Percentiles rank a stretch among this genome's conserved stretches.
Conservation (phyloP, 2,329 filamentous ascomycete genomes). For the Tolypocladium ophioglossoides region DNA sequence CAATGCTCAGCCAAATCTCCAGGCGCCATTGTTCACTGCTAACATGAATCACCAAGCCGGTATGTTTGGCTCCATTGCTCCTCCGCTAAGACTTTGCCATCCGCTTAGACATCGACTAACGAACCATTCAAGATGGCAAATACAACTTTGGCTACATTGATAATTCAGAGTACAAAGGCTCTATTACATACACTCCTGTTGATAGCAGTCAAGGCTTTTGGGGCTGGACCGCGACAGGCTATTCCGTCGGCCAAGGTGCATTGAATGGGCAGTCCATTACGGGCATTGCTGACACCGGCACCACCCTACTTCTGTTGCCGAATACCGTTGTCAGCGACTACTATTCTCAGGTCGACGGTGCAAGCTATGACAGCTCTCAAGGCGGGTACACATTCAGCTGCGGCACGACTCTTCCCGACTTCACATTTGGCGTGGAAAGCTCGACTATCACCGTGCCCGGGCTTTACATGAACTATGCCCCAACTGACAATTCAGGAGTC, state of each 20-base stretch:
- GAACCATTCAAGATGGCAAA: conserved; percentile 32
- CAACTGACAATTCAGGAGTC: conserved; percentile 19
- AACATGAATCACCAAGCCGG: conserved; percentile 44
- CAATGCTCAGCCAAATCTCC: conserved; percentile 14
- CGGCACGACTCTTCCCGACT: conserved; percentile 30
- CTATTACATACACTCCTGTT: conserved; percentile 50
- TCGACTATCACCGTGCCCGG: conserved; percentile 45
- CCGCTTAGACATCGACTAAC: background rate
- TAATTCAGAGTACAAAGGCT: conserved; percentile 47
- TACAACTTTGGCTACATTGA: conserved; percentile 72
- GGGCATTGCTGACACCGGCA: conserved; percentile 48
- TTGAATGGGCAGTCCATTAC: conserved; percentile 16
- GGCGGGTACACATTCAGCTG: conserved; percentile 30
- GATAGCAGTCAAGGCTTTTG: conserved; percentile 56
- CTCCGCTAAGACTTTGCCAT: background rate
- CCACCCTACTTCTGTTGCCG: conserved; percentile 51
- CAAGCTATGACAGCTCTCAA: conserved; percentile 19
- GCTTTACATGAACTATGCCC: conserved; percentile 39
- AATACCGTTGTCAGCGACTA: conserved; percentile 36
- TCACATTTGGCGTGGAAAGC: conserved; percentile 44
- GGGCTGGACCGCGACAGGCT: conserved; percentile 21
- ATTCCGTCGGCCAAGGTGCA: conserved; percentile 7
- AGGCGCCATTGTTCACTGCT: conserved; percentile 50
- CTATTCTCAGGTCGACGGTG: conserved; percentile 30
- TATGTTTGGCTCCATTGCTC: background rate